Base-by-base conservation (phyloP, 2,329 filamentous ascomycete species). In the Diplodia scrobiculata region DNA sequence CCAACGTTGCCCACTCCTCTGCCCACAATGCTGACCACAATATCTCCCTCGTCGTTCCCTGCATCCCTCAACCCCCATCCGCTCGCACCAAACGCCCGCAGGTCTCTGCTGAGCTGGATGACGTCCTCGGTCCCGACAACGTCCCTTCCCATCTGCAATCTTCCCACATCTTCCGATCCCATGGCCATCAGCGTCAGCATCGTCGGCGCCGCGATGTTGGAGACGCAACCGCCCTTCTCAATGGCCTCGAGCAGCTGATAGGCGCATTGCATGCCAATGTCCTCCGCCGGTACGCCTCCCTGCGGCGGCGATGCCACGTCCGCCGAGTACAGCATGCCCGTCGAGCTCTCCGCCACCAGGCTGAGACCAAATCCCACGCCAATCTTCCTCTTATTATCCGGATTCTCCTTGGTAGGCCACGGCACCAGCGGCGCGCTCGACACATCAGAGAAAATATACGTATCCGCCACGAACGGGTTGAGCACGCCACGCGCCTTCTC, bases 151-250 rank as follows among this genome's bases (percentile, higher is more conserved):
- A 99, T 76, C 69, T 91, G 86, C 70, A 99, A 77, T 67, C 95
- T 86, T 4, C 95, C 95, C 14, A 99, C 92, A 77, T 99, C 95
- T 76, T 98, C 95, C 0, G 90, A 91, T 0, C 95, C 95, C 95
- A 99, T 98, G 38, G 93, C 92, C 95, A 99, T 99, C 69, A 99
- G 82, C 19, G 89, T 91, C 63, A 99, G 78, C 69, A 97, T 84
- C 0, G 89, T 94, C 2, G 86, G 83, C 5, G 89, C 88, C 2
- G 91, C 90, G 2, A 89, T 84, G 14, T 83, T 83, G 63, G 88
- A 89, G 2, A 91, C 90, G 75, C 92, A 97, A 0, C 95, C 95
- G 11, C 93, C 94, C 71, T 89, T 86, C 62, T 86, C 86, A 68
- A 98, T 89, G 25, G 87, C 85, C 78, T 98, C 93, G 13, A 99